Base-by-base conservation (phyloP, 495 filamentous ascomycete species). In the Penicillium mononematosum region DNA sequence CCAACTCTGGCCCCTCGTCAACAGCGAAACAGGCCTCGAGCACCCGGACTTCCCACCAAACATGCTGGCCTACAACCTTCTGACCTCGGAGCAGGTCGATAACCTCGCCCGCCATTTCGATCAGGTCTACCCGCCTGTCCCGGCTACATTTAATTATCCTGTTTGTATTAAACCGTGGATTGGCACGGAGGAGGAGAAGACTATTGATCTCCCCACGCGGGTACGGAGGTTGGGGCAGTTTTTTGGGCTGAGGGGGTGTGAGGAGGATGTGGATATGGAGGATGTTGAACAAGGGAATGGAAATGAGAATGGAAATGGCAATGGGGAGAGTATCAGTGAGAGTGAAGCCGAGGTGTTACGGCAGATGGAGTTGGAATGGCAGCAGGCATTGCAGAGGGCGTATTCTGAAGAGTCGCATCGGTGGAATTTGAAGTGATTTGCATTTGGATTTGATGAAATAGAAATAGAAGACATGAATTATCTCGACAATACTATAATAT, bases 61-160 rank as follows among this genome's bases (percentile, higher is more conserved):
- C 0, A 65, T 91, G 14, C 79, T 92, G 1, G 72, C 80, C 68
- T 92, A 85, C 77, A 88, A 87, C 75, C 83, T 94, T 24, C 81
- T 95, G 42, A 90, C 89, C 31, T 80, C 83, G 59, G 65, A 60
- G 20, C 77, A 93, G 68, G 81, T 92, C 42, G 89, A 95, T 64
- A 68, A 68, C 36, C 83, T 96, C 6, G 89, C 90, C 8, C 72
- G 76, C 38, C 87, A 88, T 68, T 94, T 90, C 71, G 85, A 91
- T 70, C 90, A 96, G 67, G 75, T 81, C 45, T 73, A 59, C 80
- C 85, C 50, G 76, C 84, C 41, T 61, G 71, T 68, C 17, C 58
- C 53, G 0, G 83, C 75, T 63, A 86, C 81, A 1, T 50, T 52
- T 39, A 65, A 72, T n/a, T 94, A 96, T 67, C 90, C 91, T 4